Base-by-base conservation (phyloP, 495 filamentous ascomycete genomes). In the Lophiostoma macrostomum region DNA sequence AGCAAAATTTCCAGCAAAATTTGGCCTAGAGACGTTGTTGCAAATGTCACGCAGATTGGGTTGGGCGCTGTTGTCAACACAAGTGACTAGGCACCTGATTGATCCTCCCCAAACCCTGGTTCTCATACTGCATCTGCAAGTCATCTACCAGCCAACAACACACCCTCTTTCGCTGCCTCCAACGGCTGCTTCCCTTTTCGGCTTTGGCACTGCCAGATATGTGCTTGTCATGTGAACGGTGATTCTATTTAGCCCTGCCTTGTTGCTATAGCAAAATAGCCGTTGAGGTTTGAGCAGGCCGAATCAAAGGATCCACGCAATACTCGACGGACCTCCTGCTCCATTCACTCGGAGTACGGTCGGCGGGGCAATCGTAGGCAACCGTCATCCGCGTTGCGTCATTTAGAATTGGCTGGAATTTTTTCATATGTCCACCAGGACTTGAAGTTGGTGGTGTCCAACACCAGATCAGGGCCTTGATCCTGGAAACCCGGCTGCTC, bases 1-100 rank as follows among this genome's bases (percentile, higher is more conserved):
- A 10, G 38, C 39, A 54, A 39, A 44, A 50, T 49, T 56, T 42
- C 36, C 40, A 49, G 42, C 53, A 29, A 5, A 53, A 44, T 20
- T 34, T 14, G 8, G 6, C 50, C 29, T 40, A 45, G 31, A 27
- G 38, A 47, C 51, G 12, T 31, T 28, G 41, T 46, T 32, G 34
- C 41, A 34, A 10, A 37, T 29, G 41, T 18, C 24, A 28, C 12
- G 44, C 16, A 10, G 19, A 12, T 10, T 16, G 7, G 27, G 34
- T 34, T 18, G 22, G 12, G 22, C 29, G 13, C 41, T 13, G 18
- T 23, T 42, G 19, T n/a, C 36, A 37, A 50, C 24, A 16, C 30
- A 43, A 25, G 45, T 29, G 37, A 44, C 50, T 5, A 37, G 28
- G 6, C 24, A 13, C 39, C 38, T 50, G 36, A 45, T 50, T 50